phyloP scores from a whole-genome alignment of 192 early-diverging fungal species.

The Podila verticillata region DNA sequence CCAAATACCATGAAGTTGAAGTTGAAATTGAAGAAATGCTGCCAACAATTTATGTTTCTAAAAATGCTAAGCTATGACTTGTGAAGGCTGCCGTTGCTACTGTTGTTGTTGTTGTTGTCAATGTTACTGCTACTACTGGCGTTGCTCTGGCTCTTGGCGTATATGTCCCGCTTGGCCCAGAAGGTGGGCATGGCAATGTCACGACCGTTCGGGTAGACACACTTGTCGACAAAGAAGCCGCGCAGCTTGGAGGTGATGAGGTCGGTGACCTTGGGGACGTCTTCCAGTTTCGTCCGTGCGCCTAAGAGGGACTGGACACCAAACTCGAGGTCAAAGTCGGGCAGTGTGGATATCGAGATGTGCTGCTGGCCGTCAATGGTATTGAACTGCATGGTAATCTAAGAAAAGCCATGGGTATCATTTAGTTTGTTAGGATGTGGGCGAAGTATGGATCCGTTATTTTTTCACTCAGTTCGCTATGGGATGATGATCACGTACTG shows the following conservation, averaged over 20 bases:
- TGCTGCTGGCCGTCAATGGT: slow-evolving; percentile 56
- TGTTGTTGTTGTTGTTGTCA: slow-evolving; percentile 2
- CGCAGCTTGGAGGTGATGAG: slow-evolving; percentile 80
- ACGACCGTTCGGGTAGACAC: slow-evolving; percentile 81
- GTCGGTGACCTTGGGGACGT: slow-evolving; percentile 92
- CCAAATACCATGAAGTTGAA: no score
- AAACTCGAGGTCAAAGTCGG: slow-evolving; percentile 87
- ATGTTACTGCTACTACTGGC: slow-evolving; percentile 12
- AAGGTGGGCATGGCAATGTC: slow-evolving; percentile 70
- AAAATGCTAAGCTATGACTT: not conserved
- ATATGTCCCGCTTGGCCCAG: slow-evolving; percentile 58
- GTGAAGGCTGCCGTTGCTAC: not conserved
- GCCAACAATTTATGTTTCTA: no score
- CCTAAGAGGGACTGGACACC: slow-evolving; percentile 91
- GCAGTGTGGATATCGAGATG: slow-evolving; percentile 62
- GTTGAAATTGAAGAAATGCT: no score
- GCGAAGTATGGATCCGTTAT: not conserved
- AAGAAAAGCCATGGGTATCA: not conserved
- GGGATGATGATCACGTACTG: slow-evolving; percentile 60
- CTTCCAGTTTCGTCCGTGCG: slow-evolving; percentile 96
- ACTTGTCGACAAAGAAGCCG: slow-evolving; percentile 73
- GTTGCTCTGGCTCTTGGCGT: slow-evolving; percentile 39
- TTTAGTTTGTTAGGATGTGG: not conserved
- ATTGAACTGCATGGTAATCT: slow-evolving; percentile 56
- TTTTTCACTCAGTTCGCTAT: not conserved